A percentile compares a stretch with the other conserved stretches of the same genome.
Evolutionary conservation across 495 filamentous ascomycete genomes (phyloP).

Genomic region (Apodospora peruviana): DNA sequence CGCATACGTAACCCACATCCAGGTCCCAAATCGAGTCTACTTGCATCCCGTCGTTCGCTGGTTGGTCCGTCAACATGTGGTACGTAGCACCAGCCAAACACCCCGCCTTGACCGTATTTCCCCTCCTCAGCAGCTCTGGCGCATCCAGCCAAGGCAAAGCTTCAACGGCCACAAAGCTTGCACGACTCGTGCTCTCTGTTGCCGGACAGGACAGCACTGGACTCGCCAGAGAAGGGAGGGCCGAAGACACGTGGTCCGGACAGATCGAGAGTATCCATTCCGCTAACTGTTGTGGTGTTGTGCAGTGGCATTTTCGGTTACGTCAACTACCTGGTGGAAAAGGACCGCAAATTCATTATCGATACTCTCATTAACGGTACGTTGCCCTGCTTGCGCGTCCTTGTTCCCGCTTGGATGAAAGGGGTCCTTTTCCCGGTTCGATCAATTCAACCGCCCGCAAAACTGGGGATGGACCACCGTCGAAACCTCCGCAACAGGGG

Average conservation of each 20-base stretch:
- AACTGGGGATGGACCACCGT: neutral
- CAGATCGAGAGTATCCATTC: too few relatives aligned
- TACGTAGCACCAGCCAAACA: slow-evolving; percentile 17
- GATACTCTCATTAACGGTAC: slow-evolving; percentile 92
- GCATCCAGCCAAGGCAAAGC: too few relatives aligned
- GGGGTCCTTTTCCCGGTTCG: slow-evolving; percentile 7
- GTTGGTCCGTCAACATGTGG: slow-evolving; percentile 29
- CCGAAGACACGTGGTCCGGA: too few relatives aligned
- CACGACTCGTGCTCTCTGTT: too few relatives aligned
- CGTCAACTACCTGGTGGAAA: slow-evolving; percentile 88
- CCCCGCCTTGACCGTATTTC: slow-evolving; percentile 7
- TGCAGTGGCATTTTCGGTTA: slow-evolving; percentile 97
- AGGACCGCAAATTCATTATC: slow-evolving; percentile 90
- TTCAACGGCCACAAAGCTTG: too few relatives aligned
- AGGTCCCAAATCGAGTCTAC: neutral
- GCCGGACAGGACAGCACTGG: too few relatives aligned
- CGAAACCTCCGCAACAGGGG: too few relatives aligned
- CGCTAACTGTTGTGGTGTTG: neutral
- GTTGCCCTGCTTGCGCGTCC: slow-evolving; percentile 9
- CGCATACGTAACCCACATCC: neutral
- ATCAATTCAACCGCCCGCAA: slow-evolving; percentile 5
- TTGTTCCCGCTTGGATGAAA: neutral
- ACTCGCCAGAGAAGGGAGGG: too few relatives aligned
- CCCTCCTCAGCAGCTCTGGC: neutral
- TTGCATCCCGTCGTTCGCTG: slow-evolving; percentile 18